Evolutionary conservation across 306 rosid genomes (phyloP), one percentile per base, ranked within the genome.

Genomic region (Trifolium dubium): DNA sequence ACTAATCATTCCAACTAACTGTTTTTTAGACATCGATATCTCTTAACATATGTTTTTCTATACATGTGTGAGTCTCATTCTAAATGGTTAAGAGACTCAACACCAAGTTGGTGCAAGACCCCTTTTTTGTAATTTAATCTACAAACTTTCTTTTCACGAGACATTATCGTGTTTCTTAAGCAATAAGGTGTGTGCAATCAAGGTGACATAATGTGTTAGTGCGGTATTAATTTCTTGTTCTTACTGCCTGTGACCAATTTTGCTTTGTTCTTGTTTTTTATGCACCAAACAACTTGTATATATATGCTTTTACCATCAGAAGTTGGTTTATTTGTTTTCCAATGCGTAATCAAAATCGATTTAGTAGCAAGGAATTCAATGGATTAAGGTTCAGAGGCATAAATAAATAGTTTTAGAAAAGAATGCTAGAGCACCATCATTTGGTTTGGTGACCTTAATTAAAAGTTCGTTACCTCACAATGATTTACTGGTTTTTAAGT

Each of bases 301-400:
- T 46, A 46, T 6, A 17, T 51, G 28, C 30, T 51, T 51, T 17
- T 55, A 55, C n/a, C 34, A 55, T 19, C 34, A 55, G 14, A 55
- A 8, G n/a, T 55, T 19, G n/a, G 28, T 49, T 67, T 8, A 75
- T 64, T 79, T 67, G 51, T 62, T 5, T 61, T 81, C 77, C 2
- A 1, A 8, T 63, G 66, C 74, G 13, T 23, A 53, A 70, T 81
- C 70, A 76, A 76, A 64, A 32, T 81, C 64, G 71, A 64, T 71
- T 64, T 1, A 40, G 40, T 49, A 66, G 64, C 72, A 83, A 75
- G 76, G n/a, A 75, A 65, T 75, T 32, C 29, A 34, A 28, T 69
- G 71, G 66, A 55, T 73, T 73, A n/a, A n/a, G 53, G 34, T 58
- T 53, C 56, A 34, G 59, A 62, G 8, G 56, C 56, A 59, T 39